Conservation (phyloP, 2,329 filamentous ascomycete species). For the Alternaria sp. region DNA sequence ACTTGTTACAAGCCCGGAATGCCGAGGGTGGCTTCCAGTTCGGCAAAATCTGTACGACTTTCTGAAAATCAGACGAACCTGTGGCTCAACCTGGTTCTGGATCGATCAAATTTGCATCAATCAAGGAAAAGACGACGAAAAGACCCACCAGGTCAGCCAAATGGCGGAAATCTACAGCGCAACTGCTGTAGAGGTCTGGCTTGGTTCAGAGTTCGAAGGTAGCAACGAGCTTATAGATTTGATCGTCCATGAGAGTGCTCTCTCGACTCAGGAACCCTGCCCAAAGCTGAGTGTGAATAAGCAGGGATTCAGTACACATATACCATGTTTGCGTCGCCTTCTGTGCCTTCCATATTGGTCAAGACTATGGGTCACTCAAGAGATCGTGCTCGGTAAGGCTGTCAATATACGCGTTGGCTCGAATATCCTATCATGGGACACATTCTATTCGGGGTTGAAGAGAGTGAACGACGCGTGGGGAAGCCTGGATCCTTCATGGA, state of each 20-base stretch:
- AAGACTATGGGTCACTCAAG: background rate
- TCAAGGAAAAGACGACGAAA: background rate
- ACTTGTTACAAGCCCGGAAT: background rate
- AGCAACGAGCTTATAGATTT: background rate
- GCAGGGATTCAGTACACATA: accelerated
- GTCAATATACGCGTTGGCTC: background rate
- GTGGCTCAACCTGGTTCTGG: background rate
- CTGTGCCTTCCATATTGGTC: background rate
- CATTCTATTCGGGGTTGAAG: background rate
- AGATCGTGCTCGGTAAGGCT: background rate
- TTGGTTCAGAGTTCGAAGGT: background rate
- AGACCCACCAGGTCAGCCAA: background rate
- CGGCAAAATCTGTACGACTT: background rate
- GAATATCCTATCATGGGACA: background rate
- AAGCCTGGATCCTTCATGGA: background rate
- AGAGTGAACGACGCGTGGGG: background rate
- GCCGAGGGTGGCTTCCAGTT: background rate
- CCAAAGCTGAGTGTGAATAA: background rate
- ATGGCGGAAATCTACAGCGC: background rate
- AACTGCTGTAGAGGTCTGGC: background rate
- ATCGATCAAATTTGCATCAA: background rate
- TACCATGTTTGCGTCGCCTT: accelerated
- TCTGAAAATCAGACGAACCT: background rate
- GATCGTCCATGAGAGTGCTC: accelerated
- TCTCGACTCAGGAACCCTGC: accelerated